These are phyloP conservation scores for Apophysomyces variabilis DNA, from an alignment of 371 early-diverging fungal species.

Conservation along the genomic window DNA sequence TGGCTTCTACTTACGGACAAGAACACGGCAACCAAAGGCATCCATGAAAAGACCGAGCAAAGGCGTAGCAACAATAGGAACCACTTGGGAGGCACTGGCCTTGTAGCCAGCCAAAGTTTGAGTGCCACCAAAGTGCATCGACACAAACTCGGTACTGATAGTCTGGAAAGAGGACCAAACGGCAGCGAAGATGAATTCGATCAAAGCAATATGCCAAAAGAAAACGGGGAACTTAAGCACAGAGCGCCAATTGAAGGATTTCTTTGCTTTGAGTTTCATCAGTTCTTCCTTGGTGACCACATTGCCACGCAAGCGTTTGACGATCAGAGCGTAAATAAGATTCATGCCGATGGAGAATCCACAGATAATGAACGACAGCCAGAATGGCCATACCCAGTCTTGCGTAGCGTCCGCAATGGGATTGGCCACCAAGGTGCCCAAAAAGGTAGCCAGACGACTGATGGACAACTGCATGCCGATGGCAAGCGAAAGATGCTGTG, in stretches of 20 bases:
- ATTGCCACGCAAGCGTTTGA: conserved; percentile 41
- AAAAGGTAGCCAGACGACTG: conserved; percentile 53
- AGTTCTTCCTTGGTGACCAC: conserved; percentile 29
- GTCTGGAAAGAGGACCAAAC: conserved; percentile 63
- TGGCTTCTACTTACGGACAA: conserved; percentile 25
- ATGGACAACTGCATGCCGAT: conserved; percentile 59
- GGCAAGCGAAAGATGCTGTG: conserved; percentile 36
- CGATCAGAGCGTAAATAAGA: conserved; percentile 47
- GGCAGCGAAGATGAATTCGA: conserved; percentile 54
- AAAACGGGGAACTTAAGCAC: conserved; percentile 51
- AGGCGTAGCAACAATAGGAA: conserved; percentile 64
- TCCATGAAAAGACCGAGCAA: conserved; percentile 59
- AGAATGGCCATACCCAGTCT: conserved; percentile 59
- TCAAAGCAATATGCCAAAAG: conserved; percentile 55
- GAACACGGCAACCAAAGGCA: conserved; percentile 49
- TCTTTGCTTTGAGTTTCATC: conserved; percentile 33
- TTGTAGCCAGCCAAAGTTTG: conserved; percentile 55
- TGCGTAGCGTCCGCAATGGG: conserved; percentile 45
- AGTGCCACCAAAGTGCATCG: conserved; percentile 43
- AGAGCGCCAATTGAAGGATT: conserved; percentile 43
- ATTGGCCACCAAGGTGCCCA: conserved; percentile 53
- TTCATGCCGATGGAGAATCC: conserved; percentile 51
- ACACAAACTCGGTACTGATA: conserved; percentile 51
- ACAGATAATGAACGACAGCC: conserved; percentile 55
- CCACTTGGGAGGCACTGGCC: conserved; percentile 52